These are phyloP conservation scores for Flaveria linearis DNA, from an alignment of 129 eudicot genomes.

Conservation along the genomic window DNA sequence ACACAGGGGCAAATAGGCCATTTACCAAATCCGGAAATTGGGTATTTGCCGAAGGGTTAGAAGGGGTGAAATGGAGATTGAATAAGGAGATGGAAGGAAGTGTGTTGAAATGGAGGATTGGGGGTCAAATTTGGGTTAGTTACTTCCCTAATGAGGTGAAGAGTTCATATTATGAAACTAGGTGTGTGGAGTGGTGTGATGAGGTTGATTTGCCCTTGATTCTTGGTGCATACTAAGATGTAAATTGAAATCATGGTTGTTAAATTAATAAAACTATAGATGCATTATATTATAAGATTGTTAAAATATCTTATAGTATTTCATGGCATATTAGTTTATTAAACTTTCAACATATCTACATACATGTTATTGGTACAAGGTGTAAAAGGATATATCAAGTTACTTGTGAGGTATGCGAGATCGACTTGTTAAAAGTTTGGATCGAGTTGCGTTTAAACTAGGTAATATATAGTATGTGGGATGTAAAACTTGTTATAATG, in stretches of 20 bases:
- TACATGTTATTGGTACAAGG: not conserved
- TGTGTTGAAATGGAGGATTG: constrained; percentile 94
- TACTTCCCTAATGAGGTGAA: constrained; percentile 69
- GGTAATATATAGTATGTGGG: too few species aligned
- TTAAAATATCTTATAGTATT: too few species aligned
- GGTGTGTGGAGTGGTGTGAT: constrained; percentile 89
- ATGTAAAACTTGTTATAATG: too few species aligned
- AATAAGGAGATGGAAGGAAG: constrained; percentile 96
- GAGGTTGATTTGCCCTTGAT: constrained; percentile 91
- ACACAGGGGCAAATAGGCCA: constrained; percentile 55
- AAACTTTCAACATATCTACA: too few species aligned
- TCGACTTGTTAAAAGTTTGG: not conserved
- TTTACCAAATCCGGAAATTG: constrained; percentile 68
- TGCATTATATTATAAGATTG: not conserved
- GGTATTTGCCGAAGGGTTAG: constrained; percentile 61
- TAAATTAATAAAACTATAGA: not conserved
- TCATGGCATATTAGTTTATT: not conserved
- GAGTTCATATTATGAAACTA: constrained; percentile 67
- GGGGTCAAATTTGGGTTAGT: constrained; percentile 73
- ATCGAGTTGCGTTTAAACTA: not conserved
- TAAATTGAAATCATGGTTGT: constrained; percentile 5
- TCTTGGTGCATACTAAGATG: constrained; percentile 21
- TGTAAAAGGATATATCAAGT: too few species aligned
- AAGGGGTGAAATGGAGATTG: constrained; percentile 77
- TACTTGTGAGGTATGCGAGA: too few species aligned